Base-by-base conservation (phyloP, 2,329 filamentous ascomycete species). In the Penicillium sp. region DNA sequence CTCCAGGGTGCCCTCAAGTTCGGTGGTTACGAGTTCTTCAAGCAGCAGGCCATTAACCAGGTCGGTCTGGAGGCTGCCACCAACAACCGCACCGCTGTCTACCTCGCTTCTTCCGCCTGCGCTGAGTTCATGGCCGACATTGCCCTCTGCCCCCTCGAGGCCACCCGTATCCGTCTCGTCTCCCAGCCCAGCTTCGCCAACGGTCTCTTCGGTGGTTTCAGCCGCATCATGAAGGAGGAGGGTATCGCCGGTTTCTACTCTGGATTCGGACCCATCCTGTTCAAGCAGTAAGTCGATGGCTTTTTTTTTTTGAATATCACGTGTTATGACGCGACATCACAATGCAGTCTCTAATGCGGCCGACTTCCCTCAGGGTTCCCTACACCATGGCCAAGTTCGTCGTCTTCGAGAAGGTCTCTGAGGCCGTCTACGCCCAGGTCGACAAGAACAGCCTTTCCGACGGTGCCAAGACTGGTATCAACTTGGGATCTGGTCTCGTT, bases 331-430 rank as follows among this genome's bases (percentile, higher is more conserved):
- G 27, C 25, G 3, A 40, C 2, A 32, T 34, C 24, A 18, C 18
- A 18, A 18, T 18, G 18, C 18, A 18, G 1, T 18, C 18, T 18
- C 18, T 18, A 18, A 18, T 3, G 3, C 18, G 18, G 18, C 33
- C 7, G 8, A 8, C 3, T 29, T 3, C 9, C 39, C 40, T 4
- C 57, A 88, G 85, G 80, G 84, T 94, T 63, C 88, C 88, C 58
- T 94, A 94, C 79, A 94, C 88, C 73, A 90, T 93, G 85, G 79
- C 88, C 81, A 94, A 94, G 80, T 94, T 94, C 77, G 88, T 91
- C 73, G 88, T 90, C 65, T 93, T 82, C 81, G 88, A 94, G 77
- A 91, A 91, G 81, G 86, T 89, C 63, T 77, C 83, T 63, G 88
- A 93, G 77, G 65, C 78, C 60, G 72, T 87, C 76, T 91, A 84